Evolutionary conservation across 2,329 filamentous ascomycete species (phyloP), one percentile per base, ranked within the genome.

Genomic region (Cladophialophora chaetospira): DNA sequence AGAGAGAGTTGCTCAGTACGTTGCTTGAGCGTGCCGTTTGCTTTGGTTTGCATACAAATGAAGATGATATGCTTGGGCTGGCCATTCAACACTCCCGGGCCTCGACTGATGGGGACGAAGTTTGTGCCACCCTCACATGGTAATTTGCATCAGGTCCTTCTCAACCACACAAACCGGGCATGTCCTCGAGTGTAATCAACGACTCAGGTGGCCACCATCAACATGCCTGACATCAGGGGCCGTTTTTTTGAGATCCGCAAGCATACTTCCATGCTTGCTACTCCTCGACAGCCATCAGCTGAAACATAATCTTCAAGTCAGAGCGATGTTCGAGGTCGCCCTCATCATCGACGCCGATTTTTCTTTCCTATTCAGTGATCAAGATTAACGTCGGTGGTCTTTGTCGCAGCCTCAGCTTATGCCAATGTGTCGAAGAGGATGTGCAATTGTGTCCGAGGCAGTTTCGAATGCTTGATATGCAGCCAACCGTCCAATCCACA

Each of bases 161-260:
- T 57, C 43, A 38, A 55, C 43, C 42, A 48, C 43, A 55, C 44
- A 48, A 36, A 36, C 25, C 28, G 26, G 23, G 29, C 25, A 4
- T 13, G 42, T 17, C 50, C 55, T 54, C 42, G 51, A 54, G 43
- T 54, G 31, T 33, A 33, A 15, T 13, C 21, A 2, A 13, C 15
- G 10, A n/a, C 15, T 9, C 17, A 6, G 28, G 2, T 38, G n/a
- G 28, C 11, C 21, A 40, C 17, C 36, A 21, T 38, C n/a, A 19
- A 38, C 2, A 21, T 38, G 15, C 23, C 10, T 21, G 36, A 15
- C 17, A 9, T 13, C 9, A 10, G 31, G 19, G 33, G 25, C 33
- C 19, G 11, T 49, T 36, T n/a, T 35, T 28, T 25, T 36, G 11
- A 6, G 10, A 23, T 38, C 46, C 28, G 11, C 46, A 8, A 15